Evolutionary conservation across 129 eudicot genomes (phyloP), one percentile per base, ranked within the genome.

Genomic region (Flaveria sonorensis): DNA sequence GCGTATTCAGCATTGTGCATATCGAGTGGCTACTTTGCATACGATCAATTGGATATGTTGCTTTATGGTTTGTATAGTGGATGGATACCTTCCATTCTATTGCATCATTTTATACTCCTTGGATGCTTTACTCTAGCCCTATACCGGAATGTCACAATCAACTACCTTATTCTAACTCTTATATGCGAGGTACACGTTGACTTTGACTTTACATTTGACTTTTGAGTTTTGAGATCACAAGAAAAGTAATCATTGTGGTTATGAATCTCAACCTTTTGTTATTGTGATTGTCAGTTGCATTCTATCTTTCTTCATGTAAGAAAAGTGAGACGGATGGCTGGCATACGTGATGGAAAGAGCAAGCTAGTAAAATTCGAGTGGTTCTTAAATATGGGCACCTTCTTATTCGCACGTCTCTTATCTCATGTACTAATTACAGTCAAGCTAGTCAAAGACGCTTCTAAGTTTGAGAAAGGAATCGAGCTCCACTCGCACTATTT

Each of bases 1-100:
- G 97, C 99, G 56, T 91, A 89, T 74, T 77, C 88, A 53, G 93
- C 93, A 30, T 84, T 94, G 47, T 89, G 92, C 77, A 80, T 91
- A 66, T 94, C 99, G 7, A 78, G 85, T 69, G 99, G 97, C 69
- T 94, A 94, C 74, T 91, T 94, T 79, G 97, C 98, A 0, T 94
- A 94, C 63, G 97, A 94, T 87, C 99, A 94, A 42, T 85, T 71
- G 90, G 99, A 94, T 81, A 94, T 94, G 96, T 53, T 94, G 84
- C 63, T 81, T 1, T 83, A 91, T 74, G 88, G 96, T 15, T 79
- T 91, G 48, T 89, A 89, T 81, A 91, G 90, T 42, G 96, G 96
- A 18, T 77, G 75, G 87, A 82, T 89, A 71, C 97, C 97, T 15
- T 89, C 99, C 57, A 86, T 91, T 77, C 86, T 94, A 32, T 65